phyloP scores from a whole-genome alignment of 495 filamentous ascomycete genomes.

The Penicillium daleae region DNA sequence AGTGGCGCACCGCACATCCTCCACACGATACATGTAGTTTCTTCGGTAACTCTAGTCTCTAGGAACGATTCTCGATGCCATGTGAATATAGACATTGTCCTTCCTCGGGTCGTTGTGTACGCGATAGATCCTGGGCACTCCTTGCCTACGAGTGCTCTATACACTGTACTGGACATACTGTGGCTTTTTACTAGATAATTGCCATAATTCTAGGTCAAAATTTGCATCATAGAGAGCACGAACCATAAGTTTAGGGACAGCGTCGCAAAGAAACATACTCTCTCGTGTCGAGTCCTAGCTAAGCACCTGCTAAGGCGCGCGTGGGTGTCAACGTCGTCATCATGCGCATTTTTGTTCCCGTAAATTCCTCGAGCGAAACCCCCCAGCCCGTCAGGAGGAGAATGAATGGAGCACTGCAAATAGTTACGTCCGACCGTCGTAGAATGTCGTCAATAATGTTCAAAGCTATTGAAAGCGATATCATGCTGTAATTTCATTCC shows the following conservation, averaged over 20 bases:
- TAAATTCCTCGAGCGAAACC: constrained; percentile 20
- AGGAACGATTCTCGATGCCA: neutral
- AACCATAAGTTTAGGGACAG: neutral
- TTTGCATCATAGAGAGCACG: neutral
- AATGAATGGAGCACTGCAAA: constrained; percentile 8
- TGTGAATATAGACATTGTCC: neutral
- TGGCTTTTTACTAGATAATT: neutral
- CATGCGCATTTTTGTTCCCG: constrained; percentile 28
- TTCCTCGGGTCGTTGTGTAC: neutral
- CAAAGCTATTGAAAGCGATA: constrained; percentile 25
- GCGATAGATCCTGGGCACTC: neutral
- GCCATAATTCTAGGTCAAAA: neutral
- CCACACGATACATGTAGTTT: constrained; percentile 1
- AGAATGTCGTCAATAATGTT: constrained; percentile 31
- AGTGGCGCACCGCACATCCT: constrained; percentile 13
- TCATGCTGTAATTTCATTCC: constrained; percentile 1
- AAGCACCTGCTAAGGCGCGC: neutral
- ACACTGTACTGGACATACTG: neutral
- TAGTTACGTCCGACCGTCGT: neutral
- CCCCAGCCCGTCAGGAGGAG: constrained; percentile 7
- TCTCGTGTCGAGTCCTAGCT: neutral
- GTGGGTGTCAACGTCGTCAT: constrained; percentile 35
- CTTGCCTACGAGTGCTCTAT: neutral
- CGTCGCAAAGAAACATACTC: neutral
- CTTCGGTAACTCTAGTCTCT: neutral